Percentiles rank a stretch among this genome's conserved stretches.
Conservation (phyloP, 2,329 filamentous ascomycete genomes). For the Daldinia eschscholtzii region DNA sequence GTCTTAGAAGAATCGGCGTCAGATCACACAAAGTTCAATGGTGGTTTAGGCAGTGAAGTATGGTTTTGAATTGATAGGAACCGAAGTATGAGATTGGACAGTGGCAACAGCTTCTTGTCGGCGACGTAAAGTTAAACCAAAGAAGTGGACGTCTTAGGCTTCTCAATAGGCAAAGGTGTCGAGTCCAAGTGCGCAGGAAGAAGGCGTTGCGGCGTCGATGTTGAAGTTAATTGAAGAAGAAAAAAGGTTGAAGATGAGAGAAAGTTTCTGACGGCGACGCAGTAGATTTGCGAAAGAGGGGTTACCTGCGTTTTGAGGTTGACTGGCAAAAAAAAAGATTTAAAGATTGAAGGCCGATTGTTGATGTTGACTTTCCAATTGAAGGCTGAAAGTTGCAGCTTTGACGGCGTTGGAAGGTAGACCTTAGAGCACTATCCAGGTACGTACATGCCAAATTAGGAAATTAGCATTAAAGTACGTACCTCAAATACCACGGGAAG, state of each 20-base stretch:
- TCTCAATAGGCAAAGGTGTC: not conserved
- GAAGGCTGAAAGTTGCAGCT: constrained; percentile 9
- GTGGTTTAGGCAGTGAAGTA: not conserved
- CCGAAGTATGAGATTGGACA: not conserved
- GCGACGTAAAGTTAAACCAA: not conserved
- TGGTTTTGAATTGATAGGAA: not conserved
- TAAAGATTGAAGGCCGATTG: constrained; percentile 20
- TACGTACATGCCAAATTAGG: constrained; percentile 21
- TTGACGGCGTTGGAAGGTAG: constrained; percentile 3
- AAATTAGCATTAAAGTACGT: constrained; percentile 30
- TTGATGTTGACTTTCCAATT: constrained; percentile 37
- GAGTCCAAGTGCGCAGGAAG: not conserved
- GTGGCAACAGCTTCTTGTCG: constrained; percentile 3
- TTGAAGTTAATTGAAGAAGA: not conserved
- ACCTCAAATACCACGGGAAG: constrained; percentile 28
- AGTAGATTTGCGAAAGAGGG: not conserved
- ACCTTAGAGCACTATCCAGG: not conserved
- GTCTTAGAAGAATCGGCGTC: not conserved
- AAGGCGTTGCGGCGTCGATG: not conserved
- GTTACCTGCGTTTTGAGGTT: not conserved
- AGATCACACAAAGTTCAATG: not conserved
- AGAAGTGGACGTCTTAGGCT: not conserved
- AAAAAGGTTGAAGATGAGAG: constrained; percentile 3
- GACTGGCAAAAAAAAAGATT: not conserved
- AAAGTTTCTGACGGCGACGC: not conserved